Percentiles rank a stretch among this genome's conserved stretches.
phyloP scores from a whole-genome alignment of 208 protist species.

The Sergeia podlipaevii region DNA sequence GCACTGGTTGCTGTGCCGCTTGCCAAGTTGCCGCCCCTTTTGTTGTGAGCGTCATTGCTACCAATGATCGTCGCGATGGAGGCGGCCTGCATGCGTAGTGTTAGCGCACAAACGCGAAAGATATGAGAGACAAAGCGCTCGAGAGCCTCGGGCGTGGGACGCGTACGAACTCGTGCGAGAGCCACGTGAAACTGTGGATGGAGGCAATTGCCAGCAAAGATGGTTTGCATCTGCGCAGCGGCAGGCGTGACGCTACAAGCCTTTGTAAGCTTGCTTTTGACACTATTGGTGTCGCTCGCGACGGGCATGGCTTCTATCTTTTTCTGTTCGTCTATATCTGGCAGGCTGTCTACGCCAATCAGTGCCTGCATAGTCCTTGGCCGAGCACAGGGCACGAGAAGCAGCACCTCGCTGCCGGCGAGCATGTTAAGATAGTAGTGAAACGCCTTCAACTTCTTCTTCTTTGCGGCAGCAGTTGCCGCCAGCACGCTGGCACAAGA shows the following conservation, averaged over 20 bases:
- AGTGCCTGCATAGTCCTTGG: constrained; percentile 13
- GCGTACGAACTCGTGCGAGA: constrained; percentile 10
- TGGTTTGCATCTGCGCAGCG: background rate
- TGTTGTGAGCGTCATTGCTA: background rate
- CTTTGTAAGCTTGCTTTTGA: too few relatives aligned
- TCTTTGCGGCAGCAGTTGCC: constrained; percentile 1
- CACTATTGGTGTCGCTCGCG: too few relatives aligned
- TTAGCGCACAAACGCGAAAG: constrained; percentile 40
- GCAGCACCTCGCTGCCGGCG: constrained; percentile 52
- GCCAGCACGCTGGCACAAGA: background rate
- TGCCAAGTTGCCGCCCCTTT: background rate
- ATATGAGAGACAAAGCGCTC: constrained; percentile 40
- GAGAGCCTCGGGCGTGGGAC: constrained; percentile 34
- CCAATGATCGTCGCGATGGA: background rate
- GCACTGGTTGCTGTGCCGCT: background rate
- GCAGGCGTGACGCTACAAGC: too few relatives aligned
- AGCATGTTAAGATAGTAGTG: constrained; percentile 64
- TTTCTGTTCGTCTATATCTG: background rate
- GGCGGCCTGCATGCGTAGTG: constrained; percentile 27
- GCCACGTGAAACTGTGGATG: constrained; percentile 32
- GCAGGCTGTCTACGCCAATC: constrained; percentile 7
- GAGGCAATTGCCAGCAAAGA: background rate
- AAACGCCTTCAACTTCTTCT: constrained; percentile 20
- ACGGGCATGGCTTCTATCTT: background rate
- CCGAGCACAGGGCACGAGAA: constrained; percentile 46